phyloP scores from a whole-genome alignment of 1,284 basidiomycete genomes.

The Ustilago sp. region DNA sequence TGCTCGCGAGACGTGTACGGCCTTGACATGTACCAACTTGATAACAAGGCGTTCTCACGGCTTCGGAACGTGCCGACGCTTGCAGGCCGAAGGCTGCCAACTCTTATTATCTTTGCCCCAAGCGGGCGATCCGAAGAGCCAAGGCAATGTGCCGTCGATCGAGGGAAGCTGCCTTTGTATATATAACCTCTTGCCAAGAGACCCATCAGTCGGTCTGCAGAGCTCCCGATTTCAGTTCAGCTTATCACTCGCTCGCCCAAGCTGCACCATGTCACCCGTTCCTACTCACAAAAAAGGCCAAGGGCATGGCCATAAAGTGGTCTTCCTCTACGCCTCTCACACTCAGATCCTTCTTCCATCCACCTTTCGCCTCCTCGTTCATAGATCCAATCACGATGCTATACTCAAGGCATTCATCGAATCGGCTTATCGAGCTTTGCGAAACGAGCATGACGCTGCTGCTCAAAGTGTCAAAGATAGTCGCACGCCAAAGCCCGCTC shows the following conservation, averaged over 20 bases:
- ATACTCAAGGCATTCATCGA: conserved; percentile 35
- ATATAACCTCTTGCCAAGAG: neutral
- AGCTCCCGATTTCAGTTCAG: neutral
- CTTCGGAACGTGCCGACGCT: neutral
- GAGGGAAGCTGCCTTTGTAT: neutral
- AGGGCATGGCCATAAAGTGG: conserved; percentile 29
- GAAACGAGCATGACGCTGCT: conserved; percentile 7
- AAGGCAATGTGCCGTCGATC: neutral
- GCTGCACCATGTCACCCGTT: neutral
- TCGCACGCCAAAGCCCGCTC: neutral
- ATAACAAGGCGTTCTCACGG: neutral
- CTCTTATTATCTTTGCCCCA: neutral
- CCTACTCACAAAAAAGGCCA: neutral
- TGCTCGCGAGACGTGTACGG: neutral
- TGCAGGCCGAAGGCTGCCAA: too few relatives aligned
- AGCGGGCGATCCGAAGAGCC: neutral
- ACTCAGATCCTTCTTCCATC: conserved; percentile 17
- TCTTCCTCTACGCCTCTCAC: conserved; percentile 34
- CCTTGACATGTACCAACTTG: neutral
- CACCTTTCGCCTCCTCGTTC: conserved; percentile 29
- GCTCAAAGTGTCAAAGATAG: neutral
- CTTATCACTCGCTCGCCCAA: neutral
- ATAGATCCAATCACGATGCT: conserved; percentile 28
- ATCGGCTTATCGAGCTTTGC: conserved; percentile 29
- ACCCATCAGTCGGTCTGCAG: neutral